A percentile compares a stretch with the other conserved stretches of the same genome.
phyloP scores from a whole-genome alignment of 2,329 filamentous ascomycete genomes.

The Aspergillus fischeri region DNA sequence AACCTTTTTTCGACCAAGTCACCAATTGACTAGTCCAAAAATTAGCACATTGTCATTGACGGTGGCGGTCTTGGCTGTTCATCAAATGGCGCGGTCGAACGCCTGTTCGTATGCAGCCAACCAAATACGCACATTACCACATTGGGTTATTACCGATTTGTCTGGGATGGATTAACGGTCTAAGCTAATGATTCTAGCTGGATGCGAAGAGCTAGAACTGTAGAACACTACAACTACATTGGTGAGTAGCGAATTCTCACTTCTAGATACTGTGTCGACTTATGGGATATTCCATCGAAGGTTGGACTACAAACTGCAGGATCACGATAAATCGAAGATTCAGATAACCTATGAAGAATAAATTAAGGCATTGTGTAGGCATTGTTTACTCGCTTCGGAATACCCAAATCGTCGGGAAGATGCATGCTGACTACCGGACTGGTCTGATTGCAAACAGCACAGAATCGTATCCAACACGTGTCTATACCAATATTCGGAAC shows the following conservation, averaged over 20 bases:
- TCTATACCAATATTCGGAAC: not conserved
- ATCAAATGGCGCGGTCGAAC: constrained; percentile 8
- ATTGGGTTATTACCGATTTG: not conserved
- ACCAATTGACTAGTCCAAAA: not conserved
- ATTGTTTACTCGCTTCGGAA: not conserved
- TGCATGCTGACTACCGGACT: not conserved
- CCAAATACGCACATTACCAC: not conserved
- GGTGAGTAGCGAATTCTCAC: not conserved
- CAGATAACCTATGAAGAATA: not conserved
- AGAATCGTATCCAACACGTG: not conserved
- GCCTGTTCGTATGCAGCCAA: constrained; percentile 11
- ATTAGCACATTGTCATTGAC: not conserved
- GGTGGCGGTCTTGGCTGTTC: not conserved
- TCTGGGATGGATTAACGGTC: not conserved
- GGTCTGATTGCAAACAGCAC: not conserved
- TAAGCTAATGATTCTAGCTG: not conserved
- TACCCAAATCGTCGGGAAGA: not conserved
- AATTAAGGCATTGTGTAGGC: not conserved
- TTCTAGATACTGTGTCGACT: not conserved
- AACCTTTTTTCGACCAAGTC: not conserved
- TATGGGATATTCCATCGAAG: not conserved
- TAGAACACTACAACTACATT: not conserved
- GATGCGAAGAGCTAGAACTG: not conserved
- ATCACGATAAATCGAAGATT: not conserved
- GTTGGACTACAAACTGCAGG: not conserved